Evolutionary conservation across 129 eudicot genomes (phyloP).

Genomic region (Centella asiatica): DNA sequence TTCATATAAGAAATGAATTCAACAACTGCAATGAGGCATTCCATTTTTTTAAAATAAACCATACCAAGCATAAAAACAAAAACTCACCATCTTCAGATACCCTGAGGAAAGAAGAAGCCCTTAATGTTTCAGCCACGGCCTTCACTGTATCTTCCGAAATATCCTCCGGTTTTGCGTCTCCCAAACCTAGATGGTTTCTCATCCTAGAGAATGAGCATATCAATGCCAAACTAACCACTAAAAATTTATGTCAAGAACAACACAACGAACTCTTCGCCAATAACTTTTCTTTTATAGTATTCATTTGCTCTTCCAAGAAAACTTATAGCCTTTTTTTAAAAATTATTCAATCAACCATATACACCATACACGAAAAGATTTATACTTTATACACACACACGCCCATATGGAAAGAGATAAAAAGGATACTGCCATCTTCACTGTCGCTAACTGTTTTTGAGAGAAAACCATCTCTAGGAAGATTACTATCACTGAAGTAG

Average conservation of each 20-base stretch:
- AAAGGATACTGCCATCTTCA: constrained; percentile 82
- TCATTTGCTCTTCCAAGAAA: too few species aligned
- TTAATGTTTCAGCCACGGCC: constrained; percentile 73
- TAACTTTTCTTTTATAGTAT: too few species aligned
- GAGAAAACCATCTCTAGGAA: constrained; percentile 75
- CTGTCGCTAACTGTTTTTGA: constrained; percentile 45
- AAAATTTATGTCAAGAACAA: constrained; percentile 42
- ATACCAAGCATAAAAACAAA: background rate
- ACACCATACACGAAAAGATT: too few species aligned
- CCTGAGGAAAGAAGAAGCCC: constrained; percentile 53
- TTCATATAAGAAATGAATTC: too few species aligned
- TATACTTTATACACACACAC: background rate
- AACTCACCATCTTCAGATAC: constrained; percentile 81
- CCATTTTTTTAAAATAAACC: background rate
- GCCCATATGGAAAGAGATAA: too few species aligned
- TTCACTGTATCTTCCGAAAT: constrained; percentile 65
- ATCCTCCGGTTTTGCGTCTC: constrained; percentile 70
- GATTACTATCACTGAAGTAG: constrained; percentile 91
- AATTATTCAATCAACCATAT: too few species aligned
- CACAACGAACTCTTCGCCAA: too few species aligned
- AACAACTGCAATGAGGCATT: too few species aligned
- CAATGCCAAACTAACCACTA: constrained; percentile 89
- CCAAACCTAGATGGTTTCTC: constrained; percentile 70
- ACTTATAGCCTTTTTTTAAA: too few species aligned
- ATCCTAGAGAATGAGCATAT: constrained; percentile 85